Evolutionary conservation across 768 basidiomycete species (phyloP), one percentile per base, ranked within the genome.

Genomic region (Phlebiopsis gigantea): DNA sequence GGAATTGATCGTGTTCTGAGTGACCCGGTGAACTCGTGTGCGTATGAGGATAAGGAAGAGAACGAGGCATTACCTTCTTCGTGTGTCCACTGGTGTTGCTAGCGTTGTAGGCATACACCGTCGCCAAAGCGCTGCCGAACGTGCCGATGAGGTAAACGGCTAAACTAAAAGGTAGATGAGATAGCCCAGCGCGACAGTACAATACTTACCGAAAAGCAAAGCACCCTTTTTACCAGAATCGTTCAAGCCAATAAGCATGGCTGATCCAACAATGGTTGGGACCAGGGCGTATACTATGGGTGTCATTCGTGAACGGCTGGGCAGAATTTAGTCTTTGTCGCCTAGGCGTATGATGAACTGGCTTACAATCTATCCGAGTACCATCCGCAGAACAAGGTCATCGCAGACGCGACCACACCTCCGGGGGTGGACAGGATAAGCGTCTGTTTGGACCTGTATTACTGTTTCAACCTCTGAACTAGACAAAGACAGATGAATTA

Each of bases 41-140:
- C 10, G n/a, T 41, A 41, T 41, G 12, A 25, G n/a, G 17, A n/a
- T n/a, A n/a, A n/a, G n/a, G n/a, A n/a, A n/a, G n/a, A n/a, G n/a
- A n/a, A n/a, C n/a, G 46, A 14, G 1, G 9, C 14, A 21, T 34
- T 14, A 72, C 74, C 72, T 86, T 87, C 73, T 87, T 86, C 5
- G 84, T 86, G 51, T 84, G 80, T 0, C 83, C 83, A 30, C 77
- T 77, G 0, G 79, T 85, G 65, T 87, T 85, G 53, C 79, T 79
- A 6, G 83, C 81, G 52, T 85, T 84, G 61, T 82, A 85, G 0
- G 84, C 82, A 56, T 85, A 85, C 10, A 85, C 73, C 0, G 79
- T 75, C 0, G 83, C 79, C 9, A 87, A 66, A 0, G 81, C 79
- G 50, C 79, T 81, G 5, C 83, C 83, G 54, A 82, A 87, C 2